Evolutionary conservation across 179 eudicot species (phyloP).

Genomic region (Silene coronaria): DNA sequence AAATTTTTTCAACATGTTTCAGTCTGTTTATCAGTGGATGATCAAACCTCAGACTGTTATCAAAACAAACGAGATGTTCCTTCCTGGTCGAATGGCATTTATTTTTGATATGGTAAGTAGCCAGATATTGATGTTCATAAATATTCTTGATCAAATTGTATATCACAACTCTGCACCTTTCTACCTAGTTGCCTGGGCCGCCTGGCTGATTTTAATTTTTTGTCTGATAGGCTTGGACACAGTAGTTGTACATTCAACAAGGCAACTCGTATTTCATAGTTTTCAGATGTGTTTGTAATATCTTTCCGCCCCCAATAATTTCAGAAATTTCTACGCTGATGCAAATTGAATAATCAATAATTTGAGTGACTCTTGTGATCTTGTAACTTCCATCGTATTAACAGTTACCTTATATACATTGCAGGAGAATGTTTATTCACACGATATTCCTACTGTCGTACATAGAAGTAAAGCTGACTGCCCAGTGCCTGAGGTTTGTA

Average conservation of each 20-base stretch:
- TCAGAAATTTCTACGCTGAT: background rate
- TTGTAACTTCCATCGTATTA: background rate
- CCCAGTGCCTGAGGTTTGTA: slow-evolving; percentile 84
- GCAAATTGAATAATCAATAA: background rate
- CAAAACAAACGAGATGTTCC: slow-evolving; percentile 94
- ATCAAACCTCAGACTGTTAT: slow-evolving; percentile 80
- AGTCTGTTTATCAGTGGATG: slow-evolving; percentile 87
- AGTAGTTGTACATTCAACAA: background rate
- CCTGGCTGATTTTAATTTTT: background rate
- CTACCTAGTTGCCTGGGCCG: background rate
- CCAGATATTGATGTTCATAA: slow-evolving; percentile 1
- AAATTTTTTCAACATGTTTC: slow-evolving; percentile 21
- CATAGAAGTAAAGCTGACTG: slow-evolving; percentile 98
- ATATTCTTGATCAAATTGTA: background rate
- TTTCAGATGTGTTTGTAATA: slow-evolving; percentile 4
- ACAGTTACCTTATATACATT: slow-evolving; percentile 12
- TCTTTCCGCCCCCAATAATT: background rate
- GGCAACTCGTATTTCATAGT: background rate
- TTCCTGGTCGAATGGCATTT: slow-evolving; percentile 94
- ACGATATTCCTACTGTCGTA: slow-evolving; percentile 89
- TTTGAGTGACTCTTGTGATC: background rate
- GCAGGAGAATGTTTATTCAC: slow-evolving; percentile 84
- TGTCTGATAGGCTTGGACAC: background rate
- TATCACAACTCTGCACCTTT: background rate
- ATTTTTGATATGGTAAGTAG: slow-evolving; percentile 73